phyloP scores from a whole-genome alignment of 768 basidiomycete species.

The Tulasnella sp. region DNA sequence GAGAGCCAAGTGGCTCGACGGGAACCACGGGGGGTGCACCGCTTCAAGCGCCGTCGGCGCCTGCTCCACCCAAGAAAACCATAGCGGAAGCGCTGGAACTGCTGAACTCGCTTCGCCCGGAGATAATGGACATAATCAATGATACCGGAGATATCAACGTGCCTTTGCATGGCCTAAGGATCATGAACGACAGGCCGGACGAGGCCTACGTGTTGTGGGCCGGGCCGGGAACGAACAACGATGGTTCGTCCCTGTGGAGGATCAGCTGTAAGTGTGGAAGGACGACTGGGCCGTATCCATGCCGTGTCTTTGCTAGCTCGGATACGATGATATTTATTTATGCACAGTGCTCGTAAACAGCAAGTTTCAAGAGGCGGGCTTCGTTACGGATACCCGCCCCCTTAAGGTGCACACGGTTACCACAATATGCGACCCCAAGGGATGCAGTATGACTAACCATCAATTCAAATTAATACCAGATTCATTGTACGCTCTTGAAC shows the following conservation, averaged over 20 bases:
- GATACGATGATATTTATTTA: not conserved
- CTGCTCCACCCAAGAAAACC: not conserved
- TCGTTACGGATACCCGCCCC: slow-evolving; percentile 24
- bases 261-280: slow-evolving; percentile 5
- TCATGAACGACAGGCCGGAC: slow-evolving; percentile 14
- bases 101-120: slow-evolving; percentile 8
- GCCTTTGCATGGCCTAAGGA: not conserved
- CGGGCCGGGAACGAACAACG: not conserved
- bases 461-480: not conserved
- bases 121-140: not conserved
- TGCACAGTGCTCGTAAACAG: slow-evolving; percentile 8
- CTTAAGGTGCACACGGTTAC: no score
- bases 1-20: not conserved
- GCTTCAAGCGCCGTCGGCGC: not conserved
- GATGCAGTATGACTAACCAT: not conserved
- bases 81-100: slow-evolving; percentile 22
- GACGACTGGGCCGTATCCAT: not conserved
- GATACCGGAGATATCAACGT: not conserved
- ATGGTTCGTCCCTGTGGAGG: slow-evolving; percentile 21
- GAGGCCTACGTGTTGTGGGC: slow-evolving; percentile 9
- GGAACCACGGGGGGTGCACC: not conserved
- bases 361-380: slow-evolving; percentile 26
- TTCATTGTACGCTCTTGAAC: slow-evolving; percentile 28
- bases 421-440: not conserved
- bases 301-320: not conserved